Base-by-base conservation (phyloP, 768 basidiomycete genomes). In the Naematelia encephala region DNA sequence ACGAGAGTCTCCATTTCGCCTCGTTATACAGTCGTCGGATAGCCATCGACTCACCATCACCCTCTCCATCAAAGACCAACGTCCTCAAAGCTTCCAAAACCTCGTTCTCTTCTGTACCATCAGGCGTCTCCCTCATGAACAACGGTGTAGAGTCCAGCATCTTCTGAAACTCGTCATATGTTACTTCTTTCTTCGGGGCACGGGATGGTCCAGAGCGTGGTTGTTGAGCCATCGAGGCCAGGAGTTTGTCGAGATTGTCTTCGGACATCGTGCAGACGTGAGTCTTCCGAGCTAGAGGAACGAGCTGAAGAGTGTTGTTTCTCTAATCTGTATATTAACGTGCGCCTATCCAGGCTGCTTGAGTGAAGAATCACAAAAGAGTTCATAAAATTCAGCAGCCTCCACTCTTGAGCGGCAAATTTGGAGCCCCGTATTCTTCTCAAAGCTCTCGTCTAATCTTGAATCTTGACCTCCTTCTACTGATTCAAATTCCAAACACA, bases 81-180 rank as follows among this genome's bases (percentile, higher is more conserved):
- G 84, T 87, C 76, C 93, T 90, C 46, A 98, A 76, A 8, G 94
- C 96, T 57, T 87, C 84, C 19, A 98, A 69, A 1, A 85, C 82
- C 2, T 81, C 78, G 64, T 89, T 86, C 22, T 85, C 81, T n/a
- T 80, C 70, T 11, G 84, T 84, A 4, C 88, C 88, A 3, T 79
- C 79, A 0, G 93, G 92, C 19, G 96, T 81, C 19, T 85, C 84
- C 67, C 85, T 86, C 92, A 98, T 98, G 79, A 99, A 99, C 34
- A 99, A 80, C 4, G 96, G 96, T 2, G 88, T 79, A 3, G 83
- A 80, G 64, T 92, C 86, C 44, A 86, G 78, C 23, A 77, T 56
- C 43, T 59, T 56, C 51, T 77, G 63, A 50, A 77, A 72, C 23
- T 76, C 74, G 5, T 61, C 59, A 48, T 60, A 64, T 3, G 65